A percentile compares a stretch with the other conserved stretches of the same genome.
Conservation (phyloP, 345 rosid genomes). For the Eucalyptus sp. region DNA sequence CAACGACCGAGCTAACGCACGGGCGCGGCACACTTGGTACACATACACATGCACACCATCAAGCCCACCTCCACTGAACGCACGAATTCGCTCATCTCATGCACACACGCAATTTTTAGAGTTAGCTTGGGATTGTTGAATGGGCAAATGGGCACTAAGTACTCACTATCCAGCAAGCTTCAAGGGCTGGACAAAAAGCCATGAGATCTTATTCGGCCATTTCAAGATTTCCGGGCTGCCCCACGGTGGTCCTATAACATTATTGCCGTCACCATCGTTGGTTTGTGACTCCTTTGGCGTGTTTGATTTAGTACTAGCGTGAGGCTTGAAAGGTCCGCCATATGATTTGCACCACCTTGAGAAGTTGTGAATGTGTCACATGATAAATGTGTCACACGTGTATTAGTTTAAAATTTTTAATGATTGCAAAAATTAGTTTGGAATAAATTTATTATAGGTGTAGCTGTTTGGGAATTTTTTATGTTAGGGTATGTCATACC, state of each 20-base stretch:
- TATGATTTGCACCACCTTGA: not conserved
- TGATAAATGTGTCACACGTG: accelerated
- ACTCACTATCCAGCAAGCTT: not conserved
- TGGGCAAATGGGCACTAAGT: not conserved
- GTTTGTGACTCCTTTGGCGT: not conserved
- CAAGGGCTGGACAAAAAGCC: not conserved
- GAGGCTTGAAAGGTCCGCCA: not conserved
- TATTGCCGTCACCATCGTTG: not conserved
- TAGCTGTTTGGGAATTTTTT: not conserved
- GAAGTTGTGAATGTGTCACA: not conserved
- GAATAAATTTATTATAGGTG: no score
- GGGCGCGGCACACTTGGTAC: not conserved
- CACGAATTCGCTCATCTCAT: not conserved
- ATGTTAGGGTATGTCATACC: no score
- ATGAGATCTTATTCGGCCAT: not conserved
- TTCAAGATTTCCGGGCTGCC: not conserved
- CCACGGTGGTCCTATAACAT: not conserved
- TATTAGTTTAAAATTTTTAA: no score
- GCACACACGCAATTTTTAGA: not conserved
- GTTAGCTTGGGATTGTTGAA: not conserved
- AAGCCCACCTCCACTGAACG: not conserved
- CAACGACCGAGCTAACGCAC: not conserved
- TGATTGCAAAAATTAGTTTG: no score
- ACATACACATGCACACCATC: not conserved
- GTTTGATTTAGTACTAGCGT: not conserved